Evolutionary conservation across 2,329 filamentous ascomycete genomes (phyloP), one percentile per base, ranked within the genome.

Genomic region (Phyllosticta citriasiana): DNA sequence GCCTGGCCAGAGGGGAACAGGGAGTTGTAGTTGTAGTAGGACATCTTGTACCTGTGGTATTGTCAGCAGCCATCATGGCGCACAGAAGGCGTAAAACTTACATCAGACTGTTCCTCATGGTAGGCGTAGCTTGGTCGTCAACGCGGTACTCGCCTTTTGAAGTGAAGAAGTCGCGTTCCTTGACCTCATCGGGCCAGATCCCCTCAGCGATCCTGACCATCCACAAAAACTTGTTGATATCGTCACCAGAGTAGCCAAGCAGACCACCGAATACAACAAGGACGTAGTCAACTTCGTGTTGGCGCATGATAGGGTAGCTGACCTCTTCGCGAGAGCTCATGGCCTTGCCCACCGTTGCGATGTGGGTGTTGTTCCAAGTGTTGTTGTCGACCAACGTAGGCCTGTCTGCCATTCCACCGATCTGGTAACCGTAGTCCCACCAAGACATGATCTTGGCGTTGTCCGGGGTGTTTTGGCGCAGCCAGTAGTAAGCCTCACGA

Each of bases 341-440:
- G 52, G 94, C 94, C 80, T 99, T 99, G 71, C 94, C 94, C 62
- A 99, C 94, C 14, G 94, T 99, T 59, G 94, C 94, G 77, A 99
- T 99, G 75, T 99, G 94, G 7, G 94, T 99, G 80, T 99, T 99
- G 82, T 99, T 99, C 94, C 94, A 99, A 2, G 94, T 99, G 79
- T 99, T 99, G 82, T 99, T 99, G 80, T 99, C 94, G 35, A 99
- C 94, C 35, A 99, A 82, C 1, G 94, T 99, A 35, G 94, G 94
- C 60, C 94, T 85, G 75, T 99, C 94, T 57, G 94, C 94, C 94
- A 99, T 99, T 67, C 94, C 94, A 78, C 94, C 94, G 75, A 99
- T 99, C 78, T 99, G 94, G 79, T 99, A 99, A 66, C 94, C 94
- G 71, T 99, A 99, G 74, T 99, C 94, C 94, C 94, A 99, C 94